phyloP scores from a whole-genome alignment of 345 rosid species.

The Litchi chinensis region DNA sequence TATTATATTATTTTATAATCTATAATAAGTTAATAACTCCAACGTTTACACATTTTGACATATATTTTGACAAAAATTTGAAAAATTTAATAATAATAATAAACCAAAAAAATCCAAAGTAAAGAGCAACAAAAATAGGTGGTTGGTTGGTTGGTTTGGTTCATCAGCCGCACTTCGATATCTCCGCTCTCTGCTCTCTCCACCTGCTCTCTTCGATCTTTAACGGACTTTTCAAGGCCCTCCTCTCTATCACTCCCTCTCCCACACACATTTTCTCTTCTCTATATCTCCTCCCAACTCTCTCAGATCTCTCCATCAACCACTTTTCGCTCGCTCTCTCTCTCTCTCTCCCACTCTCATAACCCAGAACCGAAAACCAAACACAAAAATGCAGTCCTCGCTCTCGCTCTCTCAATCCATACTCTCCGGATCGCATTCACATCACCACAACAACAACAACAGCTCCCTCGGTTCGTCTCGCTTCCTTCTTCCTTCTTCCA shows the following conservation, averaged over 20 bases:
- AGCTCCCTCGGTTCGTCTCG: slow-evolving; percentile 26
- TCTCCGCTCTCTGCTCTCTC: slow-evolving; percentile 46
- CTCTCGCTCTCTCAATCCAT: slow-evolving; percentile 46
- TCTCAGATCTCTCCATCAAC: slow-evolving; percentile 3
- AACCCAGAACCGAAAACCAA: not conserved
- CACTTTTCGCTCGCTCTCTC: not conserved
- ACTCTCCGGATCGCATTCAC: slow-evolving; percentile 19
- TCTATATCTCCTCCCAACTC: not conserved
- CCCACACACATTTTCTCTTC: slow-evolving; percentile 4
- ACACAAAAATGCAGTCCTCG: slow-evolving; percentile 59
- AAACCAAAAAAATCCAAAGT: no score
- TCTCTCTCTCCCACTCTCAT: no score
- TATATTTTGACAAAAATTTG: no score
- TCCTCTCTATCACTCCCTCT: slow-evolving; percentile 4
- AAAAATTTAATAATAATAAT: no score
- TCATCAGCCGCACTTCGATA: slow-evolving; percentile 55
- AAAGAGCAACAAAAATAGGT: slow-evolving; percentile 13
- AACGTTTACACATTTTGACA: no score
- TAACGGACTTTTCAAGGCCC: slow-evolving; percentile 50
- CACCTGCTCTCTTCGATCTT: slow-evolving; percentile 6
- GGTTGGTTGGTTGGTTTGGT: slow-evolving; percentile 44
- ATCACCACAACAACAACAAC: slow-evolving; percentile 18
- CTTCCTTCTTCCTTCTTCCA: slow-evolving; percentile 24
- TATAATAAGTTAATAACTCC: no score
- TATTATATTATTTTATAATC: no score